These are phyloP conservation scores for Sphagnurus paluster DNA, from an alignment of 1,284 basidiomycete genomes.

Conservation along the genomic window DNA sequence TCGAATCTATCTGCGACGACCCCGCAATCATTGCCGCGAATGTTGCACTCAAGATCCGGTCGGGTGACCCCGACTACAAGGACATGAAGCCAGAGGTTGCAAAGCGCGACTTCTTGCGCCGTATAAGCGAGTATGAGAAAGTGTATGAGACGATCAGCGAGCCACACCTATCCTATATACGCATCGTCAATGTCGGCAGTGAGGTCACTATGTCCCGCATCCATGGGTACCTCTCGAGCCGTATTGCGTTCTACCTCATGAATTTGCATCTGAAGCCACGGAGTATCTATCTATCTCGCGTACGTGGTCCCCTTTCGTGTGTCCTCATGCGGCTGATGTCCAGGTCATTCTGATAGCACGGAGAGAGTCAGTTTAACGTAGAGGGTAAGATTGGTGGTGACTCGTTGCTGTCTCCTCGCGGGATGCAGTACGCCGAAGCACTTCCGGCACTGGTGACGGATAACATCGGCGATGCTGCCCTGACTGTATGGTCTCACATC, in stretches of 20 bases:
- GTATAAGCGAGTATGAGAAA: constrained; percentile 92
- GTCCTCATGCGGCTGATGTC: constrained; percentile 10
- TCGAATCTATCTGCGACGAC: constrained; percentile 95
- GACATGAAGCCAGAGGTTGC: constrained; percentile 86
- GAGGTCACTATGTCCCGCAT: constrained; percentile 85
- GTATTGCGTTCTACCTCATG: constrained; percentile 98
- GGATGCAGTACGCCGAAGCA: constrained; percentile 83
- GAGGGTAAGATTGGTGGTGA: constrained; percentile 98
- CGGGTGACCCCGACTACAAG: constrained; percentile 97
- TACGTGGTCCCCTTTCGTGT: constrained; percentile 36
- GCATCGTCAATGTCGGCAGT: constrained; percentile 87
- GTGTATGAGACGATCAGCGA: constrained; percentile 97
- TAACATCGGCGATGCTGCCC: constrained; percentile 85
- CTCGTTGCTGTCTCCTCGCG: constrained; percentile 82
- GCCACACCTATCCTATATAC: constrained; percentile 82
- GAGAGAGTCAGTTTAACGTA: constrained; percentile 97
- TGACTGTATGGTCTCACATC: constrained; percentile 66
- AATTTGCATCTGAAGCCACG: constrained; percentile 96
- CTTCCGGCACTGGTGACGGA: constrained; percentile 88
- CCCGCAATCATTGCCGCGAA: constrained; percentile 94
- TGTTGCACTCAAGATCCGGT: constrained; percentile 92
- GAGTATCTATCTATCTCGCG: constrained; percentile 95
- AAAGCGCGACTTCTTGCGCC: constrained; percentile 85
- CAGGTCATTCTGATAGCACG: constrained; percentile 70
- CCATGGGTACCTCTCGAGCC: constrained; percentile 91